A percentile compares a stretch with the other conserved stretches of the same genome.
Evolutionary conservation across 2,329 filamentous ascomycete species (phyloP).

Genomic region (Colletotrichum zoysiae): DNA sequence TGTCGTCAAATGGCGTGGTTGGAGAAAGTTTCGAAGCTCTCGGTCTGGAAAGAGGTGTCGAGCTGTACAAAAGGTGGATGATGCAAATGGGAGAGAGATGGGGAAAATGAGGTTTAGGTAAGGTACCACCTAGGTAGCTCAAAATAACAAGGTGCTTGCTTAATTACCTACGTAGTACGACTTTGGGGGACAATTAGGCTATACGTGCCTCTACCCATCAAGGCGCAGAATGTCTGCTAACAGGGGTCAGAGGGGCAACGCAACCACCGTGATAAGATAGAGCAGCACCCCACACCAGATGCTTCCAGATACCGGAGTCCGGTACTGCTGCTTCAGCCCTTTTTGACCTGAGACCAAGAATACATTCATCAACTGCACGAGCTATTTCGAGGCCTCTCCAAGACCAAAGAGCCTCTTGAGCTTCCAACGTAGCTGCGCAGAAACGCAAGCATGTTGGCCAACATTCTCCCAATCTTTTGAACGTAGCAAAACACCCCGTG

Average conservation of each 20-base stretch:
- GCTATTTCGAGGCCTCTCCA: neutral
- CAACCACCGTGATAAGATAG: constrained; percentile 7
- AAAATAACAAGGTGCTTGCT: constrained; percentile 1
- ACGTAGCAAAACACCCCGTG: neutral
- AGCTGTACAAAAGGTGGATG: constrained; percentile 9
- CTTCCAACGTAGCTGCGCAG: neutral
- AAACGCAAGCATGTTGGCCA: neutral
- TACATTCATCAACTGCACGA: neutral
- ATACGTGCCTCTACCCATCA: neutral
- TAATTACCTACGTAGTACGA: neutral
- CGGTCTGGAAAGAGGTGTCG: neutral
- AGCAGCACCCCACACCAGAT: neutral
- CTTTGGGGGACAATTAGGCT: neutral
- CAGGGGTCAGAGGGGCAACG: neutral
- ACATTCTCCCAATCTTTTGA: neutral
- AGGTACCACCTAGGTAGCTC: neutral
- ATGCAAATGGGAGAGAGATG: neutral
- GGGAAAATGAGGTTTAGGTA: neutral
- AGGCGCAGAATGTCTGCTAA: neutral
- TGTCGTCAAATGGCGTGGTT: neutral
- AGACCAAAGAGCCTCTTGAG: neutral
- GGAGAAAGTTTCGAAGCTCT: neutral
- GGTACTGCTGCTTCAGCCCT: too few species aligned
- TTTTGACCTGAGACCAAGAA: too few species aligned
- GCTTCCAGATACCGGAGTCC: neutral